These are phyloP conservation scores for Saccharomyces mikatae DNA, from an alignment of 805 yeast species.

Conservation along the genomic window DNA sequence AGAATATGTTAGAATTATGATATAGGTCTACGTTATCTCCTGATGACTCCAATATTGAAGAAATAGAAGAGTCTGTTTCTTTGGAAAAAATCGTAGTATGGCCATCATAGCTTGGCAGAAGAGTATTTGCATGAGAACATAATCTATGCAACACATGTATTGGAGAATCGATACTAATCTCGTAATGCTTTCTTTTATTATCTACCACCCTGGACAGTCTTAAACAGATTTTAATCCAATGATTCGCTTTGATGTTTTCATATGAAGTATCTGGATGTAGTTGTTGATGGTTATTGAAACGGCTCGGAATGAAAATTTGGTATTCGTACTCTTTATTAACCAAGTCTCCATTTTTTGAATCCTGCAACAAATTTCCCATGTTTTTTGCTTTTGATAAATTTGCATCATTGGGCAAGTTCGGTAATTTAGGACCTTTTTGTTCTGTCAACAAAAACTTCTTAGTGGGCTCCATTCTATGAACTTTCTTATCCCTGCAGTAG, in stretches of 20 bases:
- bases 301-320: constrained; percentile 75
- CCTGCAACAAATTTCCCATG: constrained; percentile 36
- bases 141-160: constrained; percentile 68
- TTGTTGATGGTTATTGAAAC: constrained; percentile 45
- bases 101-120: constrained; percentile 61
- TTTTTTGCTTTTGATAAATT: constrained; percentile 32
- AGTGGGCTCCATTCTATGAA: constrained; percentile 87
- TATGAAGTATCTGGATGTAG: constrained; percentile 83
- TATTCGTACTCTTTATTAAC: constrained; percentile 76
- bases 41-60: not conserved
- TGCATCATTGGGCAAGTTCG: constrained; percentile 27
- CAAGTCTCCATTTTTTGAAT: constrained; percentile 44
- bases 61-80: not conserved
- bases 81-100: constrained; percentile 8
- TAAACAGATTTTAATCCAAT: constrained; percentile 88
- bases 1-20: constrained; percentile 34
- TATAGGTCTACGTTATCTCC: constrained; percentile 11
- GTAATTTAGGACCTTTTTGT: constrained; percentile 53
- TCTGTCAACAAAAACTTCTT: constrained; percentile 75
- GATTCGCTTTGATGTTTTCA: constrained; percentile 76
- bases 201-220: constrained; percentile 64
- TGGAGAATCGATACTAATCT: constrained; percentile 91
- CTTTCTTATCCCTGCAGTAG: constrained; percentile 75
- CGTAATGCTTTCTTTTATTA: constrained; percentile 80
- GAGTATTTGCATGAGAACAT: constrained; percentile 74